Evolutionary conservation across 495 filamentous ascomycete genomes (phyloP), one percentile per base, ranked within the genome.

Genomic region (Tuber borchii): DNA sequence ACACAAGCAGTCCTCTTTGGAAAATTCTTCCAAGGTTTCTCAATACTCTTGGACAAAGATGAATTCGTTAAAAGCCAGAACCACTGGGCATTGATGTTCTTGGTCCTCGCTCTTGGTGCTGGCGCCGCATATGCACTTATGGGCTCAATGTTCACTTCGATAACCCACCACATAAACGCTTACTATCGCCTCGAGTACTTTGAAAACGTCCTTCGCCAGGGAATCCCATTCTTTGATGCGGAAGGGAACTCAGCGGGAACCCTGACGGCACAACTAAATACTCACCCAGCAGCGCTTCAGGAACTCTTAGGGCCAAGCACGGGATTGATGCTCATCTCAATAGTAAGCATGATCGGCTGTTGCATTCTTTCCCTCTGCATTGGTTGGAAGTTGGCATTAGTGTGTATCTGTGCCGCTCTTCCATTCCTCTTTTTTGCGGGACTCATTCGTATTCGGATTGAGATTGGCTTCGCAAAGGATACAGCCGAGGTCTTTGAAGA

Each of bases 191-290:
- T 76, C 5, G 84, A 85, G 77, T 87, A 87, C 61, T 86, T 88
- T 70, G 72, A 78, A n/a, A 86, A 84, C 74, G 84, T 87, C 70
- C 73, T 84, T 40, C 74, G 78, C 4, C 82, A 83, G 76, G 81
- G 78, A 34, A 87, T 88, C 31, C 81, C 86, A 0, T 93, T 90
- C 83, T 93, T 91, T 76, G 91, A 93, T 82, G 81, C 83, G 4
- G 84, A 87, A 56, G 87, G 89, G 70, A 91, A 92, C 76, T 86
- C 90, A 0, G 85, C 87, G 9, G 91, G 91, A 4, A 86, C 91
- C 19, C 84, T 93, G 45, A 88, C 87, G 10, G 86, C 88, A 5
- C 86, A 87, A 10, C 85, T 92, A 3, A 86, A 87, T 14, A 85
- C 86, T 70, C 87, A 91, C 73, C 89, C 90, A 6, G 88, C 87